Evolutionary conservation across 2,329 filamentous ascomycete genomes (phyloP), one percentile per base, ranked within the genome.

Genomic region (Fusarium kyushuense): DNA sequence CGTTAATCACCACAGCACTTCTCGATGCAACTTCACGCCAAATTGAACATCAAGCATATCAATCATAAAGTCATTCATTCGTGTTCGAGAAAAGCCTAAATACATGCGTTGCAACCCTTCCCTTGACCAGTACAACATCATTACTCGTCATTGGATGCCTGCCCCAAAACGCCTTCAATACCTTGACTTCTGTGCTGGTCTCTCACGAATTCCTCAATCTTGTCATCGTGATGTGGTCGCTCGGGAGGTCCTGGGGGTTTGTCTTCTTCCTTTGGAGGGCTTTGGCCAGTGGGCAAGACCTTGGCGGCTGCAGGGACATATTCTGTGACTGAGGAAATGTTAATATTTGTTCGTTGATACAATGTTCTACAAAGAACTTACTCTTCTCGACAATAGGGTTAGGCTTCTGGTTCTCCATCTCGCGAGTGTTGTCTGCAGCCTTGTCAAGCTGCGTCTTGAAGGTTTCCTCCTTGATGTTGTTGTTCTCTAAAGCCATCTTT

Each of bases 201-300:
- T 49, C 82, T 79, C 32, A 87, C 75, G 61, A 87, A 87, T 29
- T 85, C 82, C 63, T 84, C 84, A 49, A 87, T 85, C 68, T 83
- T 80, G 7, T 71, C 54, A 64, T 86, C 84, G 55, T 86, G 80
- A 23, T 76, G 65, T 0, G 83, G 84, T 16, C 83, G 77, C 13
- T 80, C 69, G 4, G 83, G 84, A 16, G 80, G 80, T 5, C 78
- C 81, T 2, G 71, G 58, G 9, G 58, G 56, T 53, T 70, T 65
- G 8, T 67, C 58, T 6, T 66, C 54, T 11, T 75, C 59, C 47
- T 70, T 63, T 13, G 61, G 41, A 21, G 73, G 64, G 25, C 76
- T 71, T 36, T 79, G 72, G 35, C 78, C 71, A 16, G 72, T 68
- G 17, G 80, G 81, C 6, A 86, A 72, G 45, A 84, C 56, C 47